Conservation (phyloP, 179 eudicot genomes). For the Patellifolia procumbens region DNA sequence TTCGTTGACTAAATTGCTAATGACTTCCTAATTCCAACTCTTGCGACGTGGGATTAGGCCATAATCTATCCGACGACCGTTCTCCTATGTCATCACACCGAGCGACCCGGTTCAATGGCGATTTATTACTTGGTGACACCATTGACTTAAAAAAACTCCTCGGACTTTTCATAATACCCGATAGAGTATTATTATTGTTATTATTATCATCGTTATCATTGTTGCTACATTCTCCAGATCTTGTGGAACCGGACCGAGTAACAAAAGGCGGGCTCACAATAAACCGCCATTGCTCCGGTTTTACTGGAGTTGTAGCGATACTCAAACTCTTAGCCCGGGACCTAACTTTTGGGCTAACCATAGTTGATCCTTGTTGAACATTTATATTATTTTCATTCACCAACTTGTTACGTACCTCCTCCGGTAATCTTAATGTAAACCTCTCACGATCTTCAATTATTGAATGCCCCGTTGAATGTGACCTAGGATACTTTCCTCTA, state of each 20-base stretch:
- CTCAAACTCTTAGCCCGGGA: constrained; percentile 36
- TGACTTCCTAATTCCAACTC: constrained; percentile 27
- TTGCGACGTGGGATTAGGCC: constrained; percentile 21
- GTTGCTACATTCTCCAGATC: neutral
- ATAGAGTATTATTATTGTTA: neutral
- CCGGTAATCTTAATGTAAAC: constrained; percentile 66
- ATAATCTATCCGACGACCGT: constrained; percentile 32
- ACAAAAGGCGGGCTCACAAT: constrained; percentile 44
- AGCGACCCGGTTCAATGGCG: constrained; percentile 15
- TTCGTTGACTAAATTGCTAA: constrained; percentile 11
- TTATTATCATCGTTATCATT: neutral
- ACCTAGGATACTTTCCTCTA: constrained; percentile 36
- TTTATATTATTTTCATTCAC: constrained; percentile 21
- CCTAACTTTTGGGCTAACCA: constrained; percentile 35
- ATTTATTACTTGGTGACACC: constrained; percentile 25
- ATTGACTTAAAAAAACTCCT: constrained; percentile 20
- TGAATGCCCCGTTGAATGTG: constrained; percentile 69
- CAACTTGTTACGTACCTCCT: constrained; percentile 50
- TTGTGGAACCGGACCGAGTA: constrained; percentile 24
- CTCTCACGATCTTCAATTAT: constrained; percentile 48
- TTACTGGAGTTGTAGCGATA: neutral
- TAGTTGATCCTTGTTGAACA: constrained; percentile 18
- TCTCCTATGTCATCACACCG: constrained; percentile 30
- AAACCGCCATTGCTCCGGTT: constrained; percentile 34
- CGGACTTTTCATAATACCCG: constrained; percentile 23